Evolutionary conservation across 768 basidiomycete genomes (phyloP).

Genomic region (Tremella fuciformis): DNA sequence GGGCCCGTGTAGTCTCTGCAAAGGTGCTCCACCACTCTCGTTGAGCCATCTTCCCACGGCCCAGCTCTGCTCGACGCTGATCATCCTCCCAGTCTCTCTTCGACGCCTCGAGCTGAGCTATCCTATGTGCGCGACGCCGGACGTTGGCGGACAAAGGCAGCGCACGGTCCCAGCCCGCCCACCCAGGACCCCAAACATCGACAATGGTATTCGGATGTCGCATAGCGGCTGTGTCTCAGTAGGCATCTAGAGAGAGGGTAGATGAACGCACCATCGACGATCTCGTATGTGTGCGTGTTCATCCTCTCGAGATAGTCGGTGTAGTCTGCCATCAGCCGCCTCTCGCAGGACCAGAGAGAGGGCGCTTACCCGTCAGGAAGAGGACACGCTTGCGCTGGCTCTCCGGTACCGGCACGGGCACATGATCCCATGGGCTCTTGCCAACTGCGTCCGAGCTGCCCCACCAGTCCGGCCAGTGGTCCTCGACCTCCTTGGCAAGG

Average conservation of each 20-base stretch:
- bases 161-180: slow-evolving; percentile 44
- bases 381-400: slow-evolving; percentile 38
- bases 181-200: slow-evolving; percentile 53
- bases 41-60: slow-evolving; percentile 3
- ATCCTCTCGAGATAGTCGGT: slow-evolving; percentile 50
- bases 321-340: slow-evolving; percentile 33
- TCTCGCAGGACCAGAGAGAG: background rate
- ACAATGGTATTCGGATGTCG: slow-evolving; percentile 44
- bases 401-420: slow-evolving; percentile 14
- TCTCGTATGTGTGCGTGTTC: slow-evolving; percentile 52
- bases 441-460: slow-evolving; percentile 42
- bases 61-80: slow-evolving; percentile 3
- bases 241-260: background rate
- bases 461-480: slow-evolving; percentile 41
- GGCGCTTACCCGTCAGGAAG: slow-evolving; percentile 48
- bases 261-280: slow-evolving; percentile 41
- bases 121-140: slow-evolving; percentile 25
- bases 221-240: slow-evolving; percentile 31
- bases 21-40: slow-evolving; percentile 16
- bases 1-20: slow-evolving; percentile 18
- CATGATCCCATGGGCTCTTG: slow-evolving; percentile 45
- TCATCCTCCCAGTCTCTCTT: slow-evolving; percentile 21
- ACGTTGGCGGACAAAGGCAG: slow-evolving; percentile 47
- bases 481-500: slow-evolving; percentile 11
- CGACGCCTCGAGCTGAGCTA: slow-evolving; percentile 27